Evolutionary conservation across 495 filamentous ascomycete species (phyloP).

Genomic region (Tuber brumale): DNA sequence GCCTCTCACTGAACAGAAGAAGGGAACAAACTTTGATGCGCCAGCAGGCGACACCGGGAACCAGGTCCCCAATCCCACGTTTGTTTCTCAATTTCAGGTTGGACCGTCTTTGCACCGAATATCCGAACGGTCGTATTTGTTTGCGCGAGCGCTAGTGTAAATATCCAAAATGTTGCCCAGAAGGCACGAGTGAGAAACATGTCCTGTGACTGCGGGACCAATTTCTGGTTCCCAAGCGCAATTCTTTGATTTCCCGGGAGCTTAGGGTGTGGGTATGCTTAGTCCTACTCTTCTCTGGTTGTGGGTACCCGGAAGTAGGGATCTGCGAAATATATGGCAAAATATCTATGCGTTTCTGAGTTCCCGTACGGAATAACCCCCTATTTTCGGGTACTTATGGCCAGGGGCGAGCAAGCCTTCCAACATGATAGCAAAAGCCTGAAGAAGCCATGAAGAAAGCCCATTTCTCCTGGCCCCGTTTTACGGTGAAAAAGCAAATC

Average conservation of each 20-base stretch:
- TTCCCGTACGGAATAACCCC: too few species aligned
- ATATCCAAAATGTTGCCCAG: neutral
- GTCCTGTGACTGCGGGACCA: neutral
- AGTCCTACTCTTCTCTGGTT: too few species aligned
- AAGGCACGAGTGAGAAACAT: neutral
- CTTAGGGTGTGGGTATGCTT: neutral
- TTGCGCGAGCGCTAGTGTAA: neutral
- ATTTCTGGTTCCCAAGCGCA: neutral
- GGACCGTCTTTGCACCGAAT: neutral
- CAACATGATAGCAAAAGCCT: too few species aligned
- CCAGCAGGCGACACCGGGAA: constrained; percentile 19
- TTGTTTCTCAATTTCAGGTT: neutral
- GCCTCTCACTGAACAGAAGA: neutral
- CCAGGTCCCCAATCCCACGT: constrained; percentile 17
- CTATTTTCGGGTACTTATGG: too few species aligned
- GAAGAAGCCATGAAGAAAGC: too few species aligned
- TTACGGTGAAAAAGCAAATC: neutral
- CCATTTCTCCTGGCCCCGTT: neutral
- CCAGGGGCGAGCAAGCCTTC: too few species aligned
- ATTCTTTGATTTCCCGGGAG: neutral
- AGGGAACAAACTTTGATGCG: constrained; percentile 16
- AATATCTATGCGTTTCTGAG: too few species aligned
- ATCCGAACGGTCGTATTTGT: neutral
- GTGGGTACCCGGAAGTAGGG: too few species aligned
- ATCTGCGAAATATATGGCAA: too few species aligned